These are phyloP conservation scores for Fusarium metavorans DNA, from an alignment of 2,329 filamentous ascomycete species.

Conservation along the genomic window DNA sequence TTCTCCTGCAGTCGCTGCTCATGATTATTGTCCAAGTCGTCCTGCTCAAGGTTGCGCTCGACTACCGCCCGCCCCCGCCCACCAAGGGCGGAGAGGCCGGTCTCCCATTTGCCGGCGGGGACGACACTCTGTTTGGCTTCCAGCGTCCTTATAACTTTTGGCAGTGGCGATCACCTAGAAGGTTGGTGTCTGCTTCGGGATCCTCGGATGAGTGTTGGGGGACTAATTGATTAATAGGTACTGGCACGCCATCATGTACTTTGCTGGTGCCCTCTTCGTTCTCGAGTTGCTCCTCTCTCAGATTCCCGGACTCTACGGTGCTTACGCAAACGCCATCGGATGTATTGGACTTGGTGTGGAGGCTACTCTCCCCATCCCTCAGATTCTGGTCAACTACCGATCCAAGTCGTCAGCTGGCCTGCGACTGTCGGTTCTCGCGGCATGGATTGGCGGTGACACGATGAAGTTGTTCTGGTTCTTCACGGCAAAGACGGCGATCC, in stretches of 20 bases:
- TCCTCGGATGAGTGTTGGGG: neutral
- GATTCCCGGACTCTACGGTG: slow-evolving; percentile 66
- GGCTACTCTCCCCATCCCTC: slow-evolving; percentile 83
- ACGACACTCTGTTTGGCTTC: slow-evolving; percentile 52
- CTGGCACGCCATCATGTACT: slow-evolving; percentile 81
- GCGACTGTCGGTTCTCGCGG: slow-evolving; percentile 78
- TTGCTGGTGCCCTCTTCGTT: slow-evolving; percentile 70
- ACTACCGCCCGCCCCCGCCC: slow-evolving; percentile 71
- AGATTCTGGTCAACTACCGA: slow-evolving; percentile 78
- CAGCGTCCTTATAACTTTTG: slow-evolving; percentile 82
- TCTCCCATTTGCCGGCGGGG: slow-evolving; percentile 70
- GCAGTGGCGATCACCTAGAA: slow-evolving; percentile 81
- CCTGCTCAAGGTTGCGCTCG: slow-evolving; percentile 76
- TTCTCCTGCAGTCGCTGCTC: slow-evolving; percentile 73
- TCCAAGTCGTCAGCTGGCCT: slow-evolving; percentile 81
- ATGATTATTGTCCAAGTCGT: slow-evolving; percentile 74
- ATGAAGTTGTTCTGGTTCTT: slow-evolving; percentile 94
- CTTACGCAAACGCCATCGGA: slow-evolving; percentile 77
- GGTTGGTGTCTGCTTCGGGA: slow-evolving; percentile 58
- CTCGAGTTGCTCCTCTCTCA: slow-evolving; percentile 76
- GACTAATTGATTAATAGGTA: slow-evolving; percentile 62
- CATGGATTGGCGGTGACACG: slow-evolving; percentile 82
- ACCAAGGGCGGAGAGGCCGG: slow-evolving; percentile 71
- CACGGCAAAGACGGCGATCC: slow-evolving; percentile 75
- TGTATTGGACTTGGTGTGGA: slow-evolving; percentile 83